Percentiles rank a stretch among this genome's conserved stretches.
Evolutionary conservation across 2,329 filamentous ascomycete genomes (phyloP).

Genomic region (Aspergillus sojae): DNA sequence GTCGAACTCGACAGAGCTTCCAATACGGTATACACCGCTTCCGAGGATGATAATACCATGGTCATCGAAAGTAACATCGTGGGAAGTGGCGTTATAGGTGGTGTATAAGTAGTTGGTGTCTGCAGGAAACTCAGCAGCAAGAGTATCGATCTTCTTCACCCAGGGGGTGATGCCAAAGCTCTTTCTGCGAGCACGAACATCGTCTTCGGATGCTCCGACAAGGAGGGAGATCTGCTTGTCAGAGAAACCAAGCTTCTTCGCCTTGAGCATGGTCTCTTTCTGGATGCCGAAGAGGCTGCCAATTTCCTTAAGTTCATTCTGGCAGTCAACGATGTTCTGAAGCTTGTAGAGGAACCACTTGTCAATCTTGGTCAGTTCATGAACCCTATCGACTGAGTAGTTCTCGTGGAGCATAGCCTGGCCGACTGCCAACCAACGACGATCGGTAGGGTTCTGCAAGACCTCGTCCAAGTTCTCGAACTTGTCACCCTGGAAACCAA

Average conservation of each 20-base stretch:
- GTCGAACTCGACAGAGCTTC: constrained; percentile 96
- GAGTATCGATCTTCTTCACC: constrained; percentile 98
- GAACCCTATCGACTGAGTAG: constrained; percentile 88
- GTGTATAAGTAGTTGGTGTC: constrained; percentile 96
- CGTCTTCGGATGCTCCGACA: constrained; percentile 82
- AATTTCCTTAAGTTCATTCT: constrained; percentile 78
- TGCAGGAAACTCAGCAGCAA: constrained; percentile 94
- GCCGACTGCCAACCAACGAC: constrained; percentile 94
- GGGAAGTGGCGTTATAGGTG: constrained; percentile 92
- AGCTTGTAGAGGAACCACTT: constrained; percentile 99
- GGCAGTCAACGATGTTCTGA: constrained; percentile 93
- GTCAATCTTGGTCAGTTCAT: constrained; percentile 97
- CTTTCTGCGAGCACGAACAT: constrained; percentile 82
- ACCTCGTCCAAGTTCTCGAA: constrained; percentile 92
- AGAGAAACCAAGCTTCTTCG: constrained; percentile 97
- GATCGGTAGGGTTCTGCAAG: constrained; percentile 89
- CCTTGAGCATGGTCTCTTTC: constrained; percentile 83
- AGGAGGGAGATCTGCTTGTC: constrained; percentile 91
- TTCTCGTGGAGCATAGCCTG: constrained; percentile 97
- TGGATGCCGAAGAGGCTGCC: constrained; percentile 82
- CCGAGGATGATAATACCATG: constrained; percentile 87
- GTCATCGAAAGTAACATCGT: constrained; percentile 93
- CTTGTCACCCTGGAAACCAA: constrained; percentile 93
- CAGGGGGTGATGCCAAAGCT: constrained; percentile 88
- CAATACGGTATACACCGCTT: constrained; percentile 95